Evolutionary conservation across 1,284 basidiomycete species (phyloP), one percentile per base, ranked within the genome.

Genomic region (Cutaneotrichosporon mucoides): DNA sequence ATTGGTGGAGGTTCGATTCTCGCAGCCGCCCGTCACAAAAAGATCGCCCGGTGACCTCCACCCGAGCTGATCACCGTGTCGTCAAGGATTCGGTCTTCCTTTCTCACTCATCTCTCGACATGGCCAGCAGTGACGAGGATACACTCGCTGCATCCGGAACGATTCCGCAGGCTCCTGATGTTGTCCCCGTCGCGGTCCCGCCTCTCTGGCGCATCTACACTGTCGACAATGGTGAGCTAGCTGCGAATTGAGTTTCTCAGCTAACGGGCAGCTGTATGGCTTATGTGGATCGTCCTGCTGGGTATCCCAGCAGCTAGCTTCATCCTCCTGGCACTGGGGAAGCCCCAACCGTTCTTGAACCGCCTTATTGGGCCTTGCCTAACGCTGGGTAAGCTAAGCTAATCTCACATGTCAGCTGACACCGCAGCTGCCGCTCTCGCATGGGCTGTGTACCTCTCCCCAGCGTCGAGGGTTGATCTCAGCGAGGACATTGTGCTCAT

Each of bases 401-500:
- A 42, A 2, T 13, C 38, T 13, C n/a, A 3, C 5, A 9, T 13
- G 5, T n/a, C 4, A 10, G 35, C 44, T 55, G 8, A 48, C 37
- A n/a, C 24, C 24, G 5, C 12, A 47, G 53, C 37, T 24, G 53
- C 37, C 6, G 53, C 53, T 3, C 45, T 47, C 12, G 33, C 36
- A 1, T 48, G 44, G 35, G 45, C 45, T 4, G 44, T 45, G 13
- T 46, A 48, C 36, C 37, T 55, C 5, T 45, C 37, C 3, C 53
- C 53, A 2, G 45, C 35, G 13, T 24, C 44, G 8, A 36, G 37
- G 11, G 37, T 45, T 6, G 45, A 55, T 36, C 38, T 91, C 91
- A 84, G 83, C 40, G 85, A 90, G 49, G 89, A 96, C 76, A 84
- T 93, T 61, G 86, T 95, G 3, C 80, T 96, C 34, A 82, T 97